A percentile compares a stretch with the other conserved stretches of the same genome.
These are phyloP conservation scores for Metarhizium brunneum DNA, from an alignment of 2,329 filamentous ascomycete genomes.

Conservation along the genomic window DNA sequence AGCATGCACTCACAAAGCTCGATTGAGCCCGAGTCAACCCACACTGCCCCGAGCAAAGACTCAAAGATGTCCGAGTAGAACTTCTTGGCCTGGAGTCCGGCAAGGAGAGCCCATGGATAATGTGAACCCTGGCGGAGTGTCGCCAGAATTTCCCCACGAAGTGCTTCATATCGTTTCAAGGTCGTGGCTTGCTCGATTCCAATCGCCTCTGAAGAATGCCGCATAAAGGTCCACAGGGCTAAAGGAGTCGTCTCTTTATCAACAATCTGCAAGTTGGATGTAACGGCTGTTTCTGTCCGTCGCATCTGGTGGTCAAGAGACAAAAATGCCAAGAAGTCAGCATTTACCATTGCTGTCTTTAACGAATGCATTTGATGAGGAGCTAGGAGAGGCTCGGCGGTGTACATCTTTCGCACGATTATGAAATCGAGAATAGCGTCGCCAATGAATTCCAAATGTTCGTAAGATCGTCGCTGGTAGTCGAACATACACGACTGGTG, in stretches of 20 bases:
- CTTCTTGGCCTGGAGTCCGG: constrained; percentile 58
- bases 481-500: constrained; percentile 54
- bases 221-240: constrained; percentile 62
- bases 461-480: constrained; percentile 33
- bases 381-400: constrained; percentile 27
- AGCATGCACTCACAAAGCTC: constrained; percentile 51
- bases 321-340: constrained; percentile 68
- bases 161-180: constrained; percentile 32
- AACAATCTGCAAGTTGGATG: constrained; percentile 10
- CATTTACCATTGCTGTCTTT: constrained; percentile 70
- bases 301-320: constrained; percentile 41
- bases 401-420: constrained; percentile 55
- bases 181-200: constrained; percentile 34
- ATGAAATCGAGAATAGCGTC: constrained; percentile 78
- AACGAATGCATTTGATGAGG: constrained; percentile 63
- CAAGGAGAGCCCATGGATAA: constrained; percentile 73
- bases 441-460: constrained; percentile 81
- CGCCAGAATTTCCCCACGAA: constrained; percentile 38
- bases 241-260: constrained; percentile 14
- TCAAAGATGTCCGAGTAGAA: constrained; percentile 81
- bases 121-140: constrained; percentile 38
- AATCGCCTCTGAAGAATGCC: constrained; percentile 43
- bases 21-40: constrained; percentile 65
- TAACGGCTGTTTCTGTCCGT: constrained; percentile 13
- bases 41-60: constrained; percentile 70